Evolutionary conservation across 768 basidiomycete genomes (phyloP).

Genomic region (Serendipita indica): DNA sequence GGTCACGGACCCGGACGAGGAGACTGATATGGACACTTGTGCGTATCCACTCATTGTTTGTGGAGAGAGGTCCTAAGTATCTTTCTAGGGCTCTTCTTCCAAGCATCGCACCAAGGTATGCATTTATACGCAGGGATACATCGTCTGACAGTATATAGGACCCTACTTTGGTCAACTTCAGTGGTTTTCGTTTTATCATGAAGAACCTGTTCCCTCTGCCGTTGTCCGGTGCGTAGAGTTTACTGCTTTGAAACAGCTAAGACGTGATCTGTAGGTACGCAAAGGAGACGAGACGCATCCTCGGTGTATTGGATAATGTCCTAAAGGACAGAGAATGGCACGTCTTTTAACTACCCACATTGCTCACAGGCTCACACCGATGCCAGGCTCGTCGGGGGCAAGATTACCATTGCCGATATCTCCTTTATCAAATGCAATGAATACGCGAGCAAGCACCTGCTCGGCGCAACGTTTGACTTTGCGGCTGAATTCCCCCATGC

Average conservation of each 20-base stretch:
- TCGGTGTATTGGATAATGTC: slow-evolving; percentile 15
- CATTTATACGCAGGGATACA: too few species aligned
- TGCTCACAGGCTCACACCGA: too few species aligned
- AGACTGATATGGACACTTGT: not conserved
- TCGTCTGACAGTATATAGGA: too few species aligned
- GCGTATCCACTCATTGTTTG: not conserved
- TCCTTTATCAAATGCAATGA: slow-evolving; percentile 8
- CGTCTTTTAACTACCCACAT: not conserved
- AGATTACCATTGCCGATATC: slow-evolving; percentile 1
- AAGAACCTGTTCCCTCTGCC: slow-evolving; percentile 11
- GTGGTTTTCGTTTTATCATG: slow-evolving; percentile 14
- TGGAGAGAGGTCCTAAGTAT: not conserved
- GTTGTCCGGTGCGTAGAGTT: slow-evolving; percentile 7
- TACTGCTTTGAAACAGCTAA: not conserved
- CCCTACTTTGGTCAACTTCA: not conserved
- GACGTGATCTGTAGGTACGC: slow-evolving; percentile 14
- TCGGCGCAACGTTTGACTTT: slow-evolving; percentile 1
- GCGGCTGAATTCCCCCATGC: not conserved
- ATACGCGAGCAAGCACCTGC: not conserved
- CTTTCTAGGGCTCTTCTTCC: slow-evolving; percentile 16
- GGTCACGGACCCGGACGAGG: slow-evolving; percentile 12
- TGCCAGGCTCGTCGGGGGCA: slow-evolving; percentile 3
- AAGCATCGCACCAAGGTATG: slow-evolving; percentile 12
- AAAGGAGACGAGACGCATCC: slow-evolving; percentile 14
- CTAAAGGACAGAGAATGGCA: slow-evolving; percentile 13